Conservation (phyloP, 176 grass and related monocot species). For the Themeda triandra region DNA sequence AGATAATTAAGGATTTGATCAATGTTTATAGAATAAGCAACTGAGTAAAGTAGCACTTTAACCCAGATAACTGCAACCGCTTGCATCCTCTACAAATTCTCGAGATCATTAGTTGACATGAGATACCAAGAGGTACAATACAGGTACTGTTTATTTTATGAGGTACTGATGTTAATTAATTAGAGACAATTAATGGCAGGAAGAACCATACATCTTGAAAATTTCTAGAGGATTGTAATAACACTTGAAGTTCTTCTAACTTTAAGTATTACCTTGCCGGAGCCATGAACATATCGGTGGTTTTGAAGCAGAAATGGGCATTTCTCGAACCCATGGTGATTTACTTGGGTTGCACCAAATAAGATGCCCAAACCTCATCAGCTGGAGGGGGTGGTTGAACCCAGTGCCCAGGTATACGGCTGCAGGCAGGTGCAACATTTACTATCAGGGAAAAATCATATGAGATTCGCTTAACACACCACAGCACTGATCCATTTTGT, state of each 20-base stretch:
- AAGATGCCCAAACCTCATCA: slow-evolving; percentile 90
- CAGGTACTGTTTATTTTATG: neutral
- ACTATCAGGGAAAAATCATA: neutral
- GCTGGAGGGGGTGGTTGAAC: slow-evolving; percentile 72
- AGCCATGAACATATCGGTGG: slow-evolving; percentile 6
- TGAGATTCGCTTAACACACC: neutral
- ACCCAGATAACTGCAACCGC: neutral
- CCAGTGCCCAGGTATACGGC: slow-evolving; percentile 81
- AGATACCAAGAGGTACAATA: neutral
- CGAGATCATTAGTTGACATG: slow-evolving; percentile 1
- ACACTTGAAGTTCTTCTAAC: neutral
- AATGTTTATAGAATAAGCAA: slow-evolving; percentile 10
- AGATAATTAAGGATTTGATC: slow-evolving; percentile 5
- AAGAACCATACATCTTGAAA: neutral
- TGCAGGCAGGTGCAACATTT: slow-evolving; percentile 41
- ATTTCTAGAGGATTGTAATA: neutral
- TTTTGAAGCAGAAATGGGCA: slow-evolving; percentile 18
- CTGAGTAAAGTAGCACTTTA: neutral
- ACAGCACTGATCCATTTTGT: neutral
- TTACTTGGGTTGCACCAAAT: slow-evolving; percentile 68
- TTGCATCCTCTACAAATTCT: neutral
- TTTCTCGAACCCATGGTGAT: neutral
- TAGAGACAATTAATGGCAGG: neutral
- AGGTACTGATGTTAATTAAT: neutral
- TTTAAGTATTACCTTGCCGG: slow-evolving; percentile 24